phyloP scores from a whole-genome alignment of 257 asterid species.

The Nicotiana noctiflora region DNA sequence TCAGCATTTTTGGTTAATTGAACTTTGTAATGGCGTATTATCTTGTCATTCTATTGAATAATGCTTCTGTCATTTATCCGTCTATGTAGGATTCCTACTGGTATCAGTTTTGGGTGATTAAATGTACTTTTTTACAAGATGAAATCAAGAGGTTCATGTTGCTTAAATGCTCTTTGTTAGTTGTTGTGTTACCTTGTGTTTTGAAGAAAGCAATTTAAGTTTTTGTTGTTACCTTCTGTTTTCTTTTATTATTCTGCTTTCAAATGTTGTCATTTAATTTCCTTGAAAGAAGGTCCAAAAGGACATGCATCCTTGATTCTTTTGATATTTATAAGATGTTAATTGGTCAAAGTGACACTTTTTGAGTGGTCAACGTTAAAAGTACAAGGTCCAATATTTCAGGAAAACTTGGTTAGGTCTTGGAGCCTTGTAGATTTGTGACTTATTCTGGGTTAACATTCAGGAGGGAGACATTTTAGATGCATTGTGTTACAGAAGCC shows the following conservation, averaged over 20 bases:
- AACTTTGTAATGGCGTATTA: neutral
- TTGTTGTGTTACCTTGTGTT: neutral
- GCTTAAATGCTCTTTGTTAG: neutral
- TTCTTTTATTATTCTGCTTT: neutral
- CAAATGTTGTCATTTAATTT: neutral
- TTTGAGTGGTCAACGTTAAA: neutral
- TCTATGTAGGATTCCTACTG: slow-evolving; percentile 6
- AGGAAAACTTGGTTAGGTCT: neutral
- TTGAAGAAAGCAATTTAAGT: neutral
- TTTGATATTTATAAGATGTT: neutral
- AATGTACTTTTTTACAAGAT: slow-evolving; percentile 16
- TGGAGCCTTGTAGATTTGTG: neutral
- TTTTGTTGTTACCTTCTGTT: neutral
- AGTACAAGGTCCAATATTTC: neutral
- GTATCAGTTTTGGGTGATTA: slow-evolving; percentile 13
- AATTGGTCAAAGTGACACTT: neutral
- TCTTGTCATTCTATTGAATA: slow-evolving; percentile 26
- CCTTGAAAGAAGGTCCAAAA: neutral
- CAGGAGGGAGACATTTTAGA: neutral
- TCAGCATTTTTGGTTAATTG: slow-evolving; percentile 16
- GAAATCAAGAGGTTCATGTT: slow-evolving; percentile 16
- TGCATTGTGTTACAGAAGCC: neutral
- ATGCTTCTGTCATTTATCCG: slow-evolving; percentile 12
- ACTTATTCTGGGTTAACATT: neutral
- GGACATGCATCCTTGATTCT: neutral